These are phyloP conservation scores for Globomyces pollinis-pini DNA, from an alignment of 192 early-diverging fungal genomes.

Conservation along the genomic window DNA sequence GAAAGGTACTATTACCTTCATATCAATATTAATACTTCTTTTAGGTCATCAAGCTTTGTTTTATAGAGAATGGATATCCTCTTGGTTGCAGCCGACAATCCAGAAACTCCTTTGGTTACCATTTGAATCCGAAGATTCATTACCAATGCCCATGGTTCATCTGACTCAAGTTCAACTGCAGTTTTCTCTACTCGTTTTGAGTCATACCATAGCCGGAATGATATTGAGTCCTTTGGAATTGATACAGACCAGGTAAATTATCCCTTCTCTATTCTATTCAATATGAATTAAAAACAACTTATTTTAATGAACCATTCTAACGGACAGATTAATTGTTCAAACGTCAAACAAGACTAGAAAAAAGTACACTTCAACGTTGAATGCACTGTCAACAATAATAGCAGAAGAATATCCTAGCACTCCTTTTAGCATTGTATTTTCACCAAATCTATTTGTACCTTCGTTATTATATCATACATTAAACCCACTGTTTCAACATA, in stretches of 20 bases:
- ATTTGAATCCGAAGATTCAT: slow-evolving; percentile 10
- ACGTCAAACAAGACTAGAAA: slow-evolving; percentile 66
- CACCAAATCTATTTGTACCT: slow-evolving; percentile 65
- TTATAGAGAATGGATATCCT: slow-evolving; percentile 63
- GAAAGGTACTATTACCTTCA: slow-evolving; percentile 59
- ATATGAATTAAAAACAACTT: too few species aligned
- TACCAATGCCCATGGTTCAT: slow-evolving; percentile 12
- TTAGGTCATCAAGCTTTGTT: slow-evolving; percentile 63
- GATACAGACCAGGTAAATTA: slow-evolving; percentile 75
- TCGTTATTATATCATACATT: slow-evolving; percentile 73
- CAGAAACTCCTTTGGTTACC: slow-evolving; percentile 16
- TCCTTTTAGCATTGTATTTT: slow-evolving; percentile 59
- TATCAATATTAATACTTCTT: too few species aligned
- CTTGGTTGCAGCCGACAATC: slow-evolving; percentile 21
- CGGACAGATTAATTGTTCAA: slow-evolving; percentile 79
- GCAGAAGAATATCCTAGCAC: slow-evolving; percentile 57
- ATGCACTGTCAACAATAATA: slow-evolving; percentile 67
- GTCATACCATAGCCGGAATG: slow-evolving; percentile 68
- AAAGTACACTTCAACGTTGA: slow-evolving; percentile 72
- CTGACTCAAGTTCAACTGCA: neutral
- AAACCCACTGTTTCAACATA: slow-evolving; percentile 61
- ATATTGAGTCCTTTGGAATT: slow-evolving; percentile 84
- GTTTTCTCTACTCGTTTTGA: slow-evolving; percentile 54
- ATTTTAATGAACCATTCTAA: too few species aligned
- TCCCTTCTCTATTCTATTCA: too few species aligned